A percentile compares a stretch with the other conserved stretches of the same genome.
Conservation (phyloP, 176 grass and related monocot genomes). For the Oryza rufipogon region DNA sequence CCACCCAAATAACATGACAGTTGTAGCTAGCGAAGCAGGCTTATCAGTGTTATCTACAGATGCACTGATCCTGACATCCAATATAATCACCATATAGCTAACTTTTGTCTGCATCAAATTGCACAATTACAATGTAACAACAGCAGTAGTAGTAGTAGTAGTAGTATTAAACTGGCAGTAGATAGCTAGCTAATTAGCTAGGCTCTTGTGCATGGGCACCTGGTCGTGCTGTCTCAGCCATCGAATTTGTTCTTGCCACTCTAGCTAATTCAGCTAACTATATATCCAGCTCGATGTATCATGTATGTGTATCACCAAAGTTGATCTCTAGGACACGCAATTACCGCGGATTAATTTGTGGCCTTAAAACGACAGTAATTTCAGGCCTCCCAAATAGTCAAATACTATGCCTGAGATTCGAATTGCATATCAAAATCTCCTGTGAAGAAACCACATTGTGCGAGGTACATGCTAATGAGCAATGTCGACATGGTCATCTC, state of each 20-base stretch:
- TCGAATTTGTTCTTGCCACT: conserved; percentile 8
- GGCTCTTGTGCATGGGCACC: conserved; percentile 9
- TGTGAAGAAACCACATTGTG: neutral
- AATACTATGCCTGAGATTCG: neutral
- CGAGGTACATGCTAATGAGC: neutral
- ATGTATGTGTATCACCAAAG: neutral
- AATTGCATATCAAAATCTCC: conserved; percentile 7
- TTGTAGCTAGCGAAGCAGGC: conserved; percentile 13
- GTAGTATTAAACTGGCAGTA: neutral
- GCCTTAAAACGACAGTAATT: neutral
- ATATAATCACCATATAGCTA: neutral
- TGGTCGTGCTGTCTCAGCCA: conserved; percentile 1
- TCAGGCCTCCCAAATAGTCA: neutral
- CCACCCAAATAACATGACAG: neutral
- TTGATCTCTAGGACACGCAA: conserved; percentile 5
- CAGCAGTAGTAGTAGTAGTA: neutral
- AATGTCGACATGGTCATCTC: conserved; percentile 34
- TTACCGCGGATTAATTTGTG: neutral
- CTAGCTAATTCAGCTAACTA: neutral
- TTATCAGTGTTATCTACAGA: conserved; percentile 10
- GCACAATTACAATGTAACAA: neutral
- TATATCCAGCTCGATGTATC: neutral
- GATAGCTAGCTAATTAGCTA: neutral
- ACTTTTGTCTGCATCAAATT: neutral
- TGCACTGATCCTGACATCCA: conserved; percentile 8